Base-by-base conservation (phyloP, 257 asterid species). In the Fraxinus americana region DNA sequence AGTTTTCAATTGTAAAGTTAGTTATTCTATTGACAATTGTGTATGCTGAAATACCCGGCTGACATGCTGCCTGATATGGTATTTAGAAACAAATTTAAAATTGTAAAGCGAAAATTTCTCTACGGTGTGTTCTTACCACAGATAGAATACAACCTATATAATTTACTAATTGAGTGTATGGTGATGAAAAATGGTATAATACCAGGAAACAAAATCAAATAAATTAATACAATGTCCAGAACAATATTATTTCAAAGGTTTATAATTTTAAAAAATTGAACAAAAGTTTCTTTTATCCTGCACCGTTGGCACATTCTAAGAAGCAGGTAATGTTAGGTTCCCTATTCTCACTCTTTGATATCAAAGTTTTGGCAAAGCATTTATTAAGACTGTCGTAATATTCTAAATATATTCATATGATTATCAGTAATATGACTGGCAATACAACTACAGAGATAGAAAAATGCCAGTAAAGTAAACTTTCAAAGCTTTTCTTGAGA, bases 201-300 rank as follows among this genome's bases (percentile, higher is more conserved):
- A 48, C 54, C 19, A 48, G 54, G 27, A 74, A n/a, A 73, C 41
- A 66, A 45, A 57, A 72, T 72, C 32, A 71, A 23, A 29, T 7
- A 73, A 5, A 73, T 43, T 45, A 43, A 57, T 61, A 39, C 70
- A 36, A 29, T 39, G 72, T 36, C 29, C 72, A 38, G 1, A 14
- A 14, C 54, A 48, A 48, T 13, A 48, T 48, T 2, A 41, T 41
- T 41, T 41, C 16, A 0, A 41, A 41, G 50, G n/a, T 48, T 48
- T 48, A 48, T 48, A 13, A 13, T 48, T 48, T 48, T 4, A 3
- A 13, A 13, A 48, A 3, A 9, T 3, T 48, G 54, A 48, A 48
- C 19, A 48, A 4, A 45, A 48, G 19, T 48, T 48, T 14, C 19
- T 48, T 48, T 13, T 48, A 11, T 41, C 1, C n/a, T 4, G 12